phyloP scores from a whole-genome alignment of 345 rosid genomes.

The Microcos paniculata region DNA sequence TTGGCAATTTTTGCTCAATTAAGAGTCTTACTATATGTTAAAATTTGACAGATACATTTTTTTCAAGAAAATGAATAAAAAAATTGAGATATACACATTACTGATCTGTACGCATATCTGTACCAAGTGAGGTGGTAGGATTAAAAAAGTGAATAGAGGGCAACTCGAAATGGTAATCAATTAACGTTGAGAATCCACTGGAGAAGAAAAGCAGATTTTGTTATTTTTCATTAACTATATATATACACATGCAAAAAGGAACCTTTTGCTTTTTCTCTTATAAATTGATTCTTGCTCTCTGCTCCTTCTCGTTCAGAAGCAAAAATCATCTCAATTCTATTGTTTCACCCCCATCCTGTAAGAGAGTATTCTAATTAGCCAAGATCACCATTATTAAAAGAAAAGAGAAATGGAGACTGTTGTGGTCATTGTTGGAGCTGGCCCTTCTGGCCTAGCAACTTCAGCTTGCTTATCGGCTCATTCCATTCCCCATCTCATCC shows the following conservation, averaged over 20 bases:
- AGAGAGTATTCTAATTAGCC: no score
- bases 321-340: no score
- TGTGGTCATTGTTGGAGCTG: constrained; percentile 56
- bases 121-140: neutral
- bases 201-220: neutral
- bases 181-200: neutral
- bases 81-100: no score
- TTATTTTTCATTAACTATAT: neutral
- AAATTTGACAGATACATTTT: no score
- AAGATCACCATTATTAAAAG: no score
- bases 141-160: no score
- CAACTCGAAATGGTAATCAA: no score
- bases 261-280: neutral
- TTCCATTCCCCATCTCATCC: constrained; percentile 37
- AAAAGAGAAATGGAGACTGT: constrained; percentile 10
- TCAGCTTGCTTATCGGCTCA: constrained; percentile 48
- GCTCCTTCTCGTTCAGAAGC: neutral
- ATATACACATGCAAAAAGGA: no score
- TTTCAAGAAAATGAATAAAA: no score
- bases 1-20: neutral
- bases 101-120: no score
- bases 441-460: constrained; percentile 64
- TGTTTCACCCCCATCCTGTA: no score
- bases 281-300: neutral
- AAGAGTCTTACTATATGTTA: neutral